phyloP scores from a whole-genome alignment of 1,284 basidiomycete genomes.

The Wolfiporia cocos region DNA sequence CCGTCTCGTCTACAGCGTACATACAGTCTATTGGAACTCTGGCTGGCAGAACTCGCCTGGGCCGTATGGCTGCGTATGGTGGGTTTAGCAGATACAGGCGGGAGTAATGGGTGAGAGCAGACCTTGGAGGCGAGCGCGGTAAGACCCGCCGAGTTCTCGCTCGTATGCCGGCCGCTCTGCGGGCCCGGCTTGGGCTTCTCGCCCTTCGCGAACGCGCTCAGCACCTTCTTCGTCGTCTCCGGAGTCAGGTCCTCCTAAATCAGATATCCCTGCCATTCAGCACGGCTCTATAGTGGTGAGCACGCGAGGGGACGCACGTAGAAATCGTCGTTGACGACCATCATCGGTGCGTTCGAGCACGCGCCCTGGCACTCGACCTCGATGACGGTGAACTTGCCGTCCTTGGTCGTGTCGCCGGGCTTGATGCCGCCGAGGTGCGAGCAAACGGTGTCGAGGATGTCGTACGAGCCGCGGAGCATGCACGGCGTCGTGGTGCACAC shows the following conservation, averaged over 20 bases:
- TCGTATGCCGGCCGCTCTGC: conserved; percentile 80
- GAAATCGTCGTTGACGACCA: conserved; percentile 95
- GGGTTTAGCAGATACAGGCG: conserved; percentile 12
- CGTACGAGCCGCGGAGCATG: conserved; percentile 91
- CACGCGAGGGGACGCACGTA: conserved; percentile 55
- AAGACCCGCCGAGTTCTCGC: conserved; percentile 87
- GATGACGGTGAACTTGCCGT: conserved; percentile 95
- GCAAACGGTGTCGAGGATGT: conserved; percentile 85
- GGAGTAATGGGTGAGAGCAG: conserved; percentile 3
- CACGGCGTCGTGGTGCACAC: conserved; percentile 99
- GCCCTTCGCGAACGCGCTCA: conserved; percentile 83
- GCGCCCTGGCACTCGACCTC: conserved; percentile 99
- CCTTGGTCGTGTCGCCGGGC: conserved; percentile 88
- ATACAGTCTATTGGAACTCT: conserved; percentile 69
- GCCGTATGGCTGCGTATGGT: conserved; percentile 75
- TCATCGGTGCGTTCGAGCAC: conserved; percentile 99
- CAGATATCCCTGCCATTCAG: neutral
- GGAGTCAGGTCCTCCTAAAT: conserved; percentile 93
- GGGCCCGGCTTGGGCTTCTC: conserved; percentile 90
- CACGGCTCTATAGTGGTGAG: conserved; percentile 7
- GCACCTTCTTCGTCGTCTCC: conserved; percentile 81
- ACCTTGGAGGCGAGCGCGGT: conserved; percentile 85
- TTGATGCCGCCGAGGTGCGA: conserved; percentile 80
- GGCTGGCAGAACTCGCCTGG: conserved; percentile 86
- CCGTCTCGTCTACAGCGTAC: neutral